phyloP scores from a whole-genome alignment of 164 flowering plant species.

The Vitis rupestris region DNA sequence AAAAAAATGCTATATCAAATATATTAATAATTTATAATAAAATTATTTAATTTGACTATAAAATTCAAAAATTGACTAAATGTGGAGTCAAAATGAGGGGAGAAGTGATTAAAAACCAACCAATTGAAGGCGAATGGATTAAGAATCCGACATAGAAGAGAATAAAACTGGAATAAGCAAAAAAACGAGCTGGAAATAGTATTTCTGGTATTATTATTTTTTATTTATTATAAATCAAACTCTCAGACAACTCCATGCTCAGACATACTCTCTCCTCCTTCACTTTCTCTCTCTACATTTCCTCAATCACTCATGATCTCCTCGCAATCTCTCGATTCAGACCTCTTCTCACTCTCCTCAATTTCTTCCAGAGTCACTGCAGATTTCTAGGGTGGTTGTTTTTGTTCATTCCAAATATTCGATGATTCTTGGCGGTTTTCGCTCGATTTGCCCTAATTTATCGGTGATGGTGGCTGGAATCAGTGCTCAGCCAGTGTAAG shows the following conservation, averaged over 20 bases:
- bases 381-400: constrained; percentile 17
- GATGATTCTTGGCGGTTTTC: background rate
- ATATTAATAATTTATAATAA: too few species aligned
- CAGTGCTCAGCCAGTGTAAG: constrained; percentile 12
- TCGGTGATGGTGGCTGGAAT: constrained; percentile 3
- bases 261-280: constrained; percentile 8
- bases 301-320: constrained; percentile 6
- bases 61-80: background rate
- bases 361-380: background rate
- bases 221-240: constrained; percentile 8
- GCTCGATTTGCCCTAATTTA: background rate
- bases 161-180: background rate
- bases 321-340: constrained; percentile 2
- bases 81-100: too few species aligned
- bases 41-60: too few species aligned
- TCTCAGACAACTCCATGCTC: constrained; percentile 20
- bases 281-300: constrained; percentile 7
- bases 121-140: background rate
- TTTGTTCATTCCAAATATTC: background rate
- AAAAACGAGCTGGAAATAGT: background rate
- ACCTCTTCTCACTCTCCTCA: background rate
- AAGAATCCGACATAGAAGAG: background rate
- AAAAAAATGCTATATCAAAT: too few species aligned
- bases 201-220: background rate
- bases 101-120: background rate